phyloP scores from a whole-genome alignment of 2,329 filamentous ascomycete species.

The Neopestalotiopsis sp. region DNA sequence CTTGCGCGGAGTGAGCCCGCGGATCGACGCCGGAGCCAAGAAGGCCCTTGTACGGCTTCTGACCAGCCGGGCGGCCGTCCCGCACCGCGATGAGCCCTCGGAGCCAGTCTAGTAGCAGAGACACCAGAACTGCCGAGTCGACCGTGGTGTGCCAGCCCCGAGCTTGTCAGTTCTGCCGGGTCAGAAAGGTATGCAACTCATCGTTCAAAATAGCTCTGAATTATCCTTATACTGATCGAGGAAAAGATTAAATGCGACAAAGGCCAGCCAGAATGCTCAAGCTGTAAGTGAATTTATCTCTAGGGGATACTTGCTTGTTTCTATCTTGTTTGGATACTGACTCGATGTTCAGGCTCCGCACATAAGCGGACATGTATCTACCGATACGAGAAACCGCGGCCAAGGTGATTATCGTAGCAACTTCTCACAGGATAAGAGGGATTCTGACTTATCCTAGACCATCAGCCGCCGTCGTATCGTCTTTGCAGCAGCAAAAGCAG shows the following conservation, averaged over 20 bases:
- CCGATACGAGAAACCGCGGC: constrained; percentile 3
- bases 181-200: neutral
- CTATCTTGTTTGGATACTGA: neutral
- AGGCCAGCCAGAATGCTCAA: constrained; percentile 6
- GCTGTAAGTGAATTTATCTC: neutral
- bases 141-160: neutral
- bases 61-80: neutral
- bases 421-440: no score
- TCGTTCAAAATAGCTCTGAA: neutral
- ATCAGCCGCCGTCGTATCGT: constrained; percentile 3
- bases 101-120: neutral
- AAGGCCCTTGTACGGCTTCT: neutral
- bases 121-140: neutral
- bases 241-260: constrained; percentile 10
- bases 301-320: neutral
- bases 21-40: neutral
- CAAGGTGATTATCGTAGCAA: neutral
- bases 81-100: neutral
- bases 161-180: constrained; percentile 6
- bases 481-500: constrained; percentile 6
- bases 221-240: neutral
- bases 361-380: constrained; percentile 7
- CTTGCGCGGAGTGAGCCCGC: neutral
- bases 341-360: neutral
- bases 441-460: neutral